Evolutionary conservation across 495 filamentous ascomycete species (phyloP).

Genomic region (Cercophora newfieldiana): DNA sequence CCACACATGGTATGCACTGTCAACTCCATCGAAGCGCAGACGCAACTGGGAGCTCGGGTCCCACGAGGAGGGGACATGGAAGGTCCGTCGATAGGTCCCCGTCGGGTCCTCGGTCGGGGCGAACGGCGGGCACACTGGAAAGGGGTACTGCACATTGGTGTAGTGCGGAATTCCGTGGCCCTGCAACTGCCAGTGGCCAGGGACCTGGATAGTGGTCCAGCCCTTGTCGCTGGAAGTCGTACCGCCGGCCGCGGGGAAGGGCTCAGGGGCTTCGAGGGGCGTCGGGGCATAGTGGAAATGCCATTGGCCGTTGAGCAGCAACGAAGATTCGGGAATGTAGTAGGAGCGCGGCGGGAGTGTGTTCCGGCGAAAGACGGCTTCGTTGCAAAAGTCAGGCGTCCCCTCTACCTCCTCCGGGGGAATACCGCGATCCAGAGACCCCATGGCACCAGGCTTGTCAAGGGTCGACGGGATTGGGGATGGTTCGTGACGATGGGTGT

Average conservation of each 20-base stretch:
- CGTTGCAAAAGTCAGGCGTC: conserved; percentile 31
- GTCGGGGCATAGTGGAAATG: conserved; percentile 55
- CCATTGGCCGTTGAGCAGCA: conserved; percentile 60
- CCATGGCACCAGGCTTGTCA: neutral
- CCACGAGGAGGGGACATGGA: conserved; percentile 48
- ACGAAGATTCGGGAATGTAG: conserved; percentile 45
- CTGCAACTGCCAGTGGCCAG: conserved; percentile 66
- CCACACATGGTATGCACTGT: conserved; percentile 66
- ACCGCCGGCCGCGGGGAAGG: conserved; percentile 22
- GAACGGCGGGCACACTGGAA: conserved; percentile 59
- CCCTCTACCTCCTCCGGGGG: conserved; percentile 19
- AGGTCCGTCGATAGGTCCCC: conserved; percentile 59
- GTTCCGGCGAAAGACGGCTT: conserved; percentile 49
- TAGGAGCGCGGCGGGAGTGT: conserved; percentile 52
- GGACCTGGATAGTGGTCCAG: conserved; percentile 59
- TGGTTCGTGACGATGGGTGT: neutral
- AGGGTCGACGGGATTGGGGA: neutral
- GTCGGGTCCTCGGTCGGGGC: conserved; percentile 62
- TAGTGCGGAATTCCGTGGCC: conserved; percentile 63
- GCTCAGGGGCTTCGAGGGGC: conserved; percentile 50
- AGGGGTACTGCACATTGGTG: conserved; percentile 61
- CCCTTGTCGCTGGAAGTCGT: neutral
- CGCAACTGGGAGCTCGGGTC: conserved; percentile 45
- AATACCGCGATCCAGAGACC: conserved; percentile 12
- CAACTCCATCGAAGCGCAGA: conserved; percentile 66